Percentiles rank a stretch among this genome's conserved stretches.
Conservation (phyloP, 306 rosid species). For the Cucurbita pepo region DNA sequence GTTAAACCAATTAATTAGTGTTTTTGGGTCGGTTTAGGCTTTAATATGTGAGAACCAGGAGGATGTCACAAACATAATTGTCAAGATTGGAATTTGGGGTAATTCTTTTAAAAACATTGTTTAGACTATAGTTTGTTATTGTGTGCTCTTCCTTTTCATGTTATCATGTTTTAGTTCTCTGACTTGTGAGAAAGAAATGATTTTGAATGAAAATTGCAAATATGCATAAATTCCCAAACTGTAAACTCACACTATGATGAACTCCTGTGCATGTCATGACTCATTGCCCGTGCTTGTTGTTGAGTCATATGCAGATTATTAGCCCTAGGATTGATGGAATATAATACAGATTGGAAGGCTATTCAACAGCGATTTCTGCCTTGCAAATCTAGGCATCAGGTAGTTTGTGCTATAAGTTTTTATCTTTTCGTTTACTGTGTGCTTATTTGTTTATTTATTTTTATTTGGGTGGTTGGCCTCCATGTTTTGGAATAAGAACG, state of each 20-base stretch:
- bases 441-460: too few species aligned
- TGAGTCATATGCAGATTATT: constrained; percentile 37
- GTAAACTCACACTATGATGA: not conserved
- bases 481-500: too few species aligned
- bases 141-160: not conserved
- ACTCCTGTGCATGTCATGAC: not conserved
- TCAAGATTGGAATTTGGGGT: not conserved
- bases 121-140: not conserved
- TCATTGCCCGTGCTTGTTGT: not conserved
- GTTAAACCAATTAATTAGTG: not conserved
- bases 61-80: not conserved
- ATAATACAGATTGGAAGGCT: constrained; percentile 91
- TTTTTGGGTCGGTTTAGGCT: not conserved
- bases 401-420: constrained; percentile 3
- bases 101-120: not conserved
- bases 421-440: not conserved
- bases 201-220: not conserved
- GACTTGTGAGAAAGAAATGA: not conserved
- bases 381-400: constrained; percentile 86
- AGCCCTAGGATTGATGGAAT: constrained; percentile 81
- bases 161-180: not conserved
- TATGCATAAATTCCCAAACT: not conserved
- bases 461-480: not conserved
- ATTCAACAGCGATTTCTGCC: constrained; percentile 90
- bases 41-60: not conserved